Evolutionary conservation across 768 basidiomycete species (phyloP), one percentile per base, ranked within the genome.

Genomic region (Auricularia heimuer): DNA sequence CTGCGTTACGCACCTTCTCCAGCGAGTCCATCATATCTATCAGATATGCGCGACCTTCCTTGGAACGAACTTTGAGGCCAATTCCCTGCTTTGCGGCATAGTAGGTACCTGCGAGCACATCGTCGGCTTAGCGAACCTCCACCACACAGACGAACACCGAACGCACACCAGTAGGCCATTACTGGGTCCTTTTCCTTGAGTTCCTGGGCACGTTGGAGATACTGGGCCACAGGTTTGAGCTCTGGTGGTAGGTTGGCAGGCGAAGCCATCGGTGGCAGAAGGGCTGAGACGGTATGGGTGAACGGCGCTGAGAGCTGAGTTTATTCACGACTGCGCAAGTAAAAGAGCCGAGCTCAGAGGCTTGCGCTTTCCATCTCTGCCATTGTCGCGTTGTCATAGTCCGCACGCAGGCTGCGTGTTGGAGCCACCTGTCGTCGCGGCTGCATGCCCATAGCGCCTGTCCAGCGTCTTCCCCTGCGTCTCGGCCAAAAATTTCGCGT

Each of bases 121-220:
- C 56, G 56, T 60, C 56, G 34, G 24, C 24, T 14, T 33, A 12
- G 56, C 24, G 24, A 44, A 34, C 14, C 62, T 3, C 54, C 24
- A 54, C 4, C 35, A 2, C 35, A 16, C 37, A 2, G 12, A 79
- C 91, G 69, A 75, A 96, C 3, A 39, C n/a, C 36, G 3, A 12
- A 79, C 91, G 69, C 75, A 96, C 96, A 95, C 95, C 96, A 99
- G 73, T 98, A 98, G 3, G 92, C 83, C 71, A 98, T 85, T 63
- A 95, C 79, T 4, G 92, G 91, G 65, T 99, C 94, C 67, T 89
- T 85, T 14, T 77, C 77, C 62, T 82, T 85, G 70, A 98, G 81
- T 74, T 99, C 97, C 65, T 92, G 85, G 0, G 97, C 92, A 62
- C 97, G 85, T 71, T 95, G 93, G 21, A 98, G 80, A 75, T 84